Evolutionary conservation across 176 grass and related monocot genomes (phyloP).

Genomic region (Areca catechu): DNA sequence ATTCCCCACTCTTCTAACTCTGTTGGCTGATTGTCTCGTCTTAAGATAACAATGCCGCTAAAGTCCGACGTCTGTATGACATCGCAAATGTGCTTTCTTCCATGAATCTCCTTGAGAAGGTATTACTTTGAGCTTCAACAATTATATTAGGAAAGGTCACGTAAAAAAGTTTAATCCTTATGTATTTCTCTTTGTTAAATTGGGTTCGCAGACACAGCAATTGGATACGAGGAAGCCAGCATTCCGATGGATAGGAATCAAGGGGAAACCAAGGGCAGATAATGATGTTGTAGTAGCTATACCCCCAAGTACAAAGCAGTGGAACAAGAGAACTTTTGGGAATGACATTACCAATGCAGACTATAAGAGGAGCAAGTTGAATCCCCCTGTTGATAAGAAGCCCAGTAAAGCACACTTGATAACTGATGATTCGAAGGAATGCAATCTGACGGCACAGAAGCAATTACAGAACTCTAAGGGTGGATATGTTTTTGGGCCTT

Average conservation of each 20-base stretch:
- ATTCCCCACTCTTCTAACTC: no score
- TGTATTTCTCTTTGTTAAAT: slow-evolving; percentile 10
- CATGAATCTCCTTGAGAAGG: slow-evolving; percentile 78
- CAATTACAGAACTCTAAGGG: slow-evolving; percentile 28
- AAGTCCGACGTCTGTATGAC: slow-evolving; percentile 81
- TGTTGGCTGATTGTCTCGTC: background rate
- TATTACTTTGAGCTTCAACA: slow-evolving; percentile 3
- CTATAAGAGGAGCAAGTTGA: slow-evolving; percentile 32
- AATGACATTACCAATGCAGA: slow-evolving; percentile 66
- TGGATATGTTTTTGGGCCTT: slow-evolving; percentile 77
- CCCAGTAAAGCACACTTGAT: slow-evolving; percentile 13
- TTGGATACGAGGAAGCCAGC: slow-evolving; percentile 60
- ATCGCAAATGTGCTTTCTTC: slow-evolving; percentile 84
- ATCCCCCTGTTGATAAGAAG: slow-evolving; percentile 34
- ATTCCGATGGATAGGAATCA: slow-evolving; percentile 62
- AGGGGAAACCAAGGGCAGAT: slow-evolving; percentile 21
- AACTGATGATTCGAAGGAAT: slow-evolving; percentile 33
- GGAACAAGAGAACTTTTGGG: slow-evolving; percentile 74
- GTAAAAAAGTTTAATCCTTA: background rate
- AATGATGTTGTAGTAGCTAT: slow-evolving; percentile 24
- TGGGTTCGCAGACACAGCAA: slow-evolving; percentile 53
- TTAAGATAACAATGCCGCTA: slow-evolving; percentile 38
- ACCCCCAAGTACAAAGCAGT: slow-evolving; percentile 14
- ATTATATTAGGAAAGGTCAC: background rate
- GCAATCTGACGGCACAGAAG: slow-evolving; percentile 34